Percentiles rank a stretch among this genome's conserved stretches.
These are phyloP conservation scores for Kwoniella sp. DNA, from an alignment of 768 basidiomycete genomes.

Conservation along the genomic window DNA sequence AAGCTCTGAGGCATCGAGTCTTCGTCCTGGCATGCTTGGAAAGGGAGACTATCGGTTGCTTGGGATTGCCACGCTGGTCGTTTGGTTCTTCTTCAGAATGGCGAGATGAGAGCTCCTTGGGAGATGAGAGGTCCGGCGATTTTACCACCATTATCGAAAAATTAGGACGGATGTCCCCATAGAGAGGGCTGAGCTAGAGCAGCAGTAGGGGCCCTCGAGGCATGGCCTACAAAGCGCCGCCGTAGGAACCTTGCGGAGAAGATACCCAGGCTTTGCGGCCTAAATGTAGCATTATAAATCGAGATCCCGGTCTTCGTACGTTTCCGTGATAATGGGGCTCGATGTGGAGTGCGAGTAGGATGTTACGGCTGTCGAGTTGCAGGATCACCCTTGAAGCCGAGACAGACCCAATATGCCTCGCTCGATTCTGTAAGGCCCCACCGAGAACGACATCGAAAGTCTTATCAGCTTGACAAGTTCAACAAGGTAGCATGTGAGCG, in stretches of 20 bases:
- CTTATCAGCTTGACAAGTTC: constrained; percentile 11
- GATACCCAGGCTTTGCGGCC: background rate
- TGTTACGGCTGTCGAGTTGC: background rate
- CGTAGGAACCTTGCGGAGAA: no score
- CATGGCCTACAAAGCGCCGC: no score
- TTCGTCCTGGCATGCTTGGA: background rate
- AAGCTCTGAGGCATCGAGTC: background rate
- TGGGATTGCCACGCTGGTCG: background rate
- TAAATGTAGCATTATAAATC: background rate
- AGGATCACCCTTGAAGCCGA: constrained; percentile 61
- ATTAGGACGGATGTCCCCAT: no score
- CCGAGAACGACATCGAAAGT: no score
- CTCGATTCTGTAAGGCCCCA: constrained; percentile 62
- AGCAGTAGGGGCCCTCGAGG: no score
- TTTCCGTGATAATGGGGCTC: background rate
- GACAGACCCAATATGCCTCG: constrained; percentile 85
- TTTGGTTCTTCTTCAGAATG: no score
- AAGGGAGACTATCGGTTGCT: background rate
- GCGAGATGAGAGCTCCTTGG: no score
- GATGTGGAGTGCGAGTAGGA: no score
- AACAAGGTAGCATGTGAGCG: background rate
- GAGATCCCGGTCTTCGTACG: background rate
- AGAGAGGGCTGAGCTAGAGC: no score
- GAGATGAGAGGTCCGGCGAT: no score
- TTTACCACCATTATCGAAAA: no score